Evolutionary conservation across 169 alveolate species (phyloP), one percentile per base, ranked within the genome.

Genomic region (Cryptosporidium muris): DNA sequence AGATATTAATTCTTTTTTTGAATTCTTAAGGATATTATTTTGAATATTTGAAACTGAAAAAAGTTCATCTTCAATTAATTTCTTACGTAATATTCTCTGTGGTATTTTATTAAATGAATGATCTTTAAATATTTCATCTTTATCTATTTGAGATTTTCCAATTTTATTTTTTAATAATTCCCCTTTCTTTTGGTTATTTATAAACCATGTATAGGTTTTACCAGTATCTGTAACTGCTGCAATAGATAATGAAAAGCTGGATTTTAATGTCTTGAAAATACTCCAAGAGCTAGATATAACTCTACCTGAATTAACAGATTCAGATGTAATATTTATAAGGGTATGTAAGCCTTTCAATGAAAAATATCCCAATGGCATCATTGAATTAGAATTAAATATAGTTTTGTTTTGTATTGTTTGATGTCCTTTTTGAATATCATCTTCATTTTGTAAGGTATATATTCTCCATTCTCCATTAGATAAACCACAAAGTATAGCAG

Each of bases 401-500:
- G 42, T 40, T 48, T 74, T 63, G 4, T 12, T 4, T 3, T 74
- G 47, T 3, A 36, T 37, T 9, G 53, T 37, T 47, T 74, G 40
- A 11, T 52, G 11, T 14, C 43, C 56, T n/a, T 67, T 34, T 7
- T n/a, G 16, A 38, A 14, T 43, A 64, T 60, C 65, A 25, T 60
- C 45, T 34, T 25, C 25, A 25, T 25, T 47, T n/a, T 58, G 40
- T 40, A 74, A 43, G 48, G 52, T 74, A 48, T 74, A 74, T n/a
- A 64, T 74, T 62, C 85, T 74, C 85, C 85, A 74, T 45, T 74
- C 85, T 25, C 68, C 68, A 74, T 74, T 74, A 40, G 85, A 74
- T 2, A 74, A 6, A 11, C 85, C 85, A 74, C 85, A 74, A 42
- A 56, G 54, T 25, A 74, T 53, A 7, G 60, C 45, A 11, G 85